Conservation (phyloP, 371 early-diverging fungal genomes). For the Mucor velutinosus region DNA sequence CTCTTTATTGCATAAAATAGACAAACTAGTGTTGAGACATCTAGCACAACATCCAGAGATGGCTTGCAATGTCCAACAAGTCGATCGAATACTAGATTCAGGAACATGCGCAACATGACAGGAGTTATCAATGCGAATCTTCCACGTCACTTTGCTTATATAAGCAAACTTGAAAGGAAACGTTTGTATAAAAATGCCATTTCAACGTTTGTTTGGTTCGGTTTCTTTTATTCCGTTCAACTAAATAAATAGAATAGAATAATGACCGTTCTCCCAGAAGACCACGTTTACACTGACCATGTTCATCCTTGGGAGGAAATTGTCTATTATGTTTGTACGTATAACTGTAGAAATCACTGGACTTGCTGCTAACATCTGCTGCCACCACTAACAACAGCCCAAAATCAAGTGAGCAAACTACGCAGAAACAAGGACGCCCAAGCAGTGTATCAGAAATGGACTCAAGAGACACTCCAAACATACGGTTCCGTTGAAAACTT, state of each 20-base stretch:
- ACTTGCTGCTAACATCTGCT: not conserved
- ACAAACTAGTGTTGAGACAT: too few species aligned
- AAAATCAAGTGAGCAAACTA: conserved; percentile 34
- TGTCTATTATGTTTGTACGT: conserved; percentile 36
- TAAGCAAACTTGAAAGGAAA: not conserved
- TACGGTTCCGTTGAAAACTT: conserved; percentile 50
- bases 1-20: too few species aligned
- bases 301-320: conserved; percentile 46
- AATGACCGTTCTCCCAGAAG: not conserved
- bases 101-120: not conserved
- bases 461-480: conserved; percentile 31
- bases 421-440: conserved; percentile 33
- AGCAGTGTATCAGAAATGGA: conserved; percentile 42
- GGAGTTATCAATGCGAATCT: not conserved
- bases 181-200: not conserved
- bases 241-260: not conserved
- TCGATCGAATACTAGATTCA: too few species aligned
- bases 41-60: too few species aligned
- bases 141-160: not conserved
- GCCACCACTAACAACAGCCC: conserved; percentile 15
- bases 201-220: not conserved
- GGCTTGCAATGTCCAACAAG: too few species aligned
- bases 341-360: not conserved
- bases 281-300: conserved; percentile 23
- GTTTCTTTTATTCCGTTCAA: not conserved